Base-by-base conservation (phyloP, 2,329 filamentous ascomycete species). In the Penicillium fuscoglaucum region DNA sequence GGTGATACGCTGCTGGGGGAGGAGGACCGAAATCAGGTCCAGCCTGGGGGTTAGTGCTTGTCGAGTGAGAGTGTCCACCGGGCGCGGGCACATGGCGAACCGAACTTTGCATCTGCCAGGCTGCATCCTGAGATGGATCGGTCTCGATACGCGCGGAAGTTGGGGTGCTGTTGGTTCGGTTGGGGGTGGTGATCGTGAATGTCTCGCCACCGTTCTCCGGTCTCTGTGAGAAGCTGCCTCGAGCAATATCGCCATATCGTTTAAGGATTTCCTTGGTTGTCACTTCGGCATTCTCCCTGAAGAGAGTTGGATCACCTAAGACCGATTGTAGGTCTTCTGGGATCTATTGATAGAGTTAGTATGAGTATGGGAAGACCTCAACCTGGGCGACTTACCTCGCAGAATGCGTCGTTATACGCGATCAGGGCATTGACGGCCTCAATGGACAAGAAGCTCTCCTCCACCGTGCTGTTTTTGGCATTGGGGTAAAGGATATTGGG, bases 221-320 rank as follows among this genome's bases (percentile, higher is more conserved):
- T 78, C 71, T 86, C 82, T 73, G 82, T 78, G 69, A 82, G 77
- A 76, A 86, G 84, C 75, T 80, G 77, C 78, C 84, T 79, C 80
- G 90, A 77, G 78, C 87, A 61, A 95, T 88, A 70, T 96, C 91
- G 50, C 92, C 92, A 76, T 96, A 97, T 57, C 91, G 87, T 74
- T 93, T 96, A 52, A 99, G 83, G 55, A 99, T 98, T 70, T 99
- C 95, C 75, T 99, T 99, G 6, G 93, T 96, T 1, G 93, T 97
- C 61, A 97, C 88, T 60, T 99, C 93, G 46, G 89, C 88, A 63
- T 84, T 88, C 69, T 87, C 89, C 72, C 88, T 91, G 76, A 96
- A 93, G 52, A 96, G 84, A 24, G 84, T 84, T 5, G 88, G 88
- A 74, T 99, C 93, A 71, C 88, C 90, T 28, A 98, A 82, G 52